Percentiles rank a stretch among this genome's conserved stretches.
Conservation (phyloP, 495 filamentous ascomycete genomes). For the Penicillium manginii region DNA sequence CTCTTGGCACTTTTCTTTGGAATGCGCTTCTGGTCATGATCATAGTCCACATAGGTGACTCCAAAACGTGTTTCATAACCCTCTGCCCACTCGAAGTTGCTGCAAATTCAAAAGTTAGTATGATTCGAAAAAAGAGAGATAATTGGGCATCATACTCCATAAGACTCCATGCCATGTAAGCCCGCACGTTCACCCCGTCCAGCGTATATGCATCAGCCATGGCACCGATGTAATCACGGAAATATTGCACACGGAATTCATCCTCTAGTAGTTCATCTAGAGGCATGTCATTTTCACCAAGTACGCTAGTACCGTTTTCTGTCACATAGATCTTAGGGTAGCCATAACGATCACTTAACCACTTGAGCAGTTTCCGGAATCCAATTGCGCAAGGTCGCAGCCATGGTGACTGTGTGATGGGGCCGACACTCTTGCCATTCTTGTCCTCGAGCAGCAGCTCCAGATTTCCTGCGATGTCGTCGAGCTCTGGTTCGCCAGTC, state of each 20-base stretch:
- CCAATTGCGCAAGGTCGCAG: conserved; percentile 70
- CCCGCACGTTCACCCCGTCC: conserved; percentile 72
- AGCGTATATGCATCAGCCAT: conserved; percentile 67
- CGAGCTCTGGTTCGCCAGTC: conserved; percentile 54
- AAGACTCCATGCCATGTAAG: conserved; percentile 81
- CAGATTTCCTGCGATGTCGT: conserved; percentile 74
- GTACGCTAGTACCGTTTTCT: conserved; percentile 78
- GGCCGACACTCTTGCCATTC: conserved; percentile 67
- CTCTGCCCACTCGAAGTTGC: conserved; percentile 68
- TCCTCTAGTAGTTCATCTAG: conserved; percentile 71
- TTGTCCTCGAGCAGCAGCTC: conserved; percentile 70
- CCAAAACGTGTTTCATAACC: conserved; percentile 85
- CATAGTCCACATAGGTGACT: conserved; percentile 77
- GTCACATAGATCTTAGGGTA: conserved; percentile 79
- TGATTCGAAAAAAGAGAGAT: not conserved
- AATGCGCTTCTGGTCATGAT: conserved; percentile 71
- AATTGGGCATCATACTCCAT: conserved; percentile 58
- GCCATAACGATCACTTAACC: conserved; percentile 76
- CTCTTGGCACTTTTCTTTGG: conserved; percentile 78
- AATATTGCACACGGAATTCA: conserved; percentile 76
- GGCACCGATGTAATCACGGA: conserved; percentile 70
- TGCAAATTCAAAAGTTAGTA: conserved; percentile 26
- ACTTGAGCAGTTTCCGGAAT: conserved; percentile 76
- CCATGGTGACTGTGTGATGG: conserved; percentile 78
- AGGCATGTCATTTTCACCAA: conserved; percentile 76